phyloP scores from a whole-genome alignment of 2,329 filamentous ascomycete species.

The Sarocladiaceae sp. region DNA sequence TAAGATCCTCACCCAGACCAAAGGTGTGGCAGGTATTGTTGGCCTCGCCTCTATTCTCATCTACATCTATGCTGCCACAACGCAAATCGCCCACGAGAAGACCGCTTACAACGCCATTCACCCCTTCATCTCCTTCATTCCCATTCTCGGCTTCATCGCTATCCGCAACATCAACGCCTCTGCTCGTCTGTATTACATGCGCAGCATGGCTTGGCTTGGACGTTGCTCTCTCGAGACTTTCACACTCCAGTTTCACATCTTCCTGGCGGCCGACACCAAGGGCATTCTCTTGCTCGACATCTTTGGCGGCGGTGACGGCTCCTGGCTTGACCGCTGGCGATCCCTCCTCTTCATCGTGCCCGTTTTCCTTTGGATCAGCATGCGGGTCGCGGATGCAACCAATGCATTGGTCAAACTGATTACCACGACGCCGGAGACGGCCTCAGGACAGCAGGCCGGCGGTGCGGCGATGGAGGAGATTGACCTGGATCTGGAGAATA shows the following conservation, averaged over 20 bases:
- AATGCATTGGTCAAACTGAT: slow-evolving; percentile 19
- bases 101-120: slow-evolving; percentile 43
- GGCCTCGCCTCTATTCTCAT: slow-evolving; percentile 23
- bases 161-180: slow-evolving; percentile 38
- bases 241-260: slow-evolving; percentile 55
- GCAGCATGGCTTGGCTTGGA: slow-evolving; percentile 45
- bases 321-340: slow-evolving; percentile 20
- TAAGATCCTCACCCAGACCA: slow-evolving; percentile 15
- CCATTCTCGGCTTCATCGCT: slow-evolving; percentile 44
- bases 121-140: slow-evolving; percentile 46
- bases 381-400: slow-evolving; percentile 19
- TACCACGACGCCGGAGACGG: too few relatives aligned
- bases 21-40: slow-evolving; percentile 8
- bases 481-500: too few relatives aligned
- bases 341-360: slow-evolving; percentile 19
- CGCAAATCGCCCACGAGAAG: slow-evolving; percentile 18
- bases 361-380: slow-evolving; percentile 23
- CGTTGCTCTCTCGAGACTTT: slow-evolving; percentile 53
- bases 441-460: too few relatives aligned
- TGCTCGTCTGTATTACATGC: slow-evolving; percentile 23
- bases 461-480: too few relatives aligned
- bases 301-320: slow-evolving; percentile 17
- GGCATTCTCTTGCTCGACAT: slow-evolving; percentile 34
- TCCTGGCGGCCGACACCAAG: slow-evolving; percentile 52
- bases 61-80: slow-evolving; percentile 15